phyloP scores from a whole-genome alignment of 768 basidiomycete genomes.

The Tylopilus sp. region DNA sequence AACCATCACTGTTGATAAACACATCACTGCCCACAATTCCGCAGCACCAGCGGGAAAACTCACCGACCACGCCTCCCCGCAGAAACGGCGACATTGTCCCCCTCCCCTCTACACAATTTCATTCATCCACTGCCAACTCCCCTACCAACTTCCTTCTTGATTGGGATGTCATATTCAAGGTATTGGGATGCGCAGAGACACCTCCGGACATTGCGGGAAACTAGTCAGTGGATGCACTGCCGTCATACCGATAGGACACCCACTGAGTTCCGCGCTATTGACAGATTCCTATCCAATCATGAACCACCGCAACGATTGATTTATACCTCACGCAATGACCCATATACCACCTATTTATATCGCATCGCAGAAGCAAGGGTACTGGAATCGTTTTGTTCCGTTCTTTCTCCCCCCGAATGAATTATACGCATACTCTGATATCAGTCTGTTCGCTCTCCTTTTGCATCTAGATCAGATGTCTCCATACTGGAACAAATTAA shows the following conservation, averaged over 20 bases:
- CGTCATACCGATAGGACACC: neutral
- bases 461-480: neutral
- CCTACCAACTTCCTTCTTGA: constrained; percentile 23
- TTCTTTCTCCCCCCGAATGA: neutral
- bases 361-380: constrained; percentile 9
- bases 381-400: neutral
- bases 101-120: neutral
- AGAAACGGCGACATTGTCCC: neutral
- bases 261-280: neutral
- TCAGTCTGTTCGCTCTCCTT: neutral
- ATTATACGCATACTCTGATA: neutral
- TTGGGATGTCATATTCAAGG: constrained; percentile 32
- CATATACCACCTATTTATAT: constrained; percentile 5
- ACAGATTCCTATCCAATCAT: constrained; percentile 4
- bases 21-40: constrained; percentile 10
- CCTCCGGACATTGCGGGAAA: neutral
- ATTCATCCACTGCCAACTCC: constrained; percentile 6
- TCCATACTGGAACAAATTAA: neutral
- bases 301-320: neutral
- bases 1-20: constrained; percentile 17
- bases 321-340: neutral
- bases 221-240: constrained; percentile 12
- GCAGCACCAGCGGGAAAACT: constrained; percentile 4
- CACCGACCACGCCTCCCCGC: constrained; percentile 4
- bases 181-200: constrained; percentile 17